Evolutionary conservation across 805 yeast genomes (phyloP), one percentile per base, ranked within the genome.

Genomic region (Zygosaccharomyces kombuchaensis): DNA sequence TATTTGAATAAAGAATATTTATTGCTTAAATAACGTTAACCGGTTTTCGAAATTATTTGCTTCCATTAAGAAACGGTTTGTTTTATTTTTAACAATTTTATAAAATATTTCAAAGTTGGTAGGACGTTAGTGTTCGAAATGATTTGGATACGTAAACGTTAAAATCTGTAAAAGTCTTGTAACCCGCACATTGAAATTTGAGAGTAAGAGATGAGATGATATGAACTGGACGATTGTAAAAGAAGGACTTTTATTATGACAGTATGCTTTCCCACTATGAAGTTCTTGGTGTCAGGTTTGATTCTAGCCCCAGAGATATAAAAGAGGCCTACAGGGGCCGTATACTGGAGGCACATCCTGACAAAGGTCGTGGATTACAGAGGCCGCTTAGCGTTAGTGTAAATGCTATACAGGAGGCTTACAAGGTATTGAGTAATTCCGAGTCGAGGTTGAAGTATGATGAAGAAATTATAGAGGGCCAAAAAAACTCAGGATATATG

Each of bases 291-390:
- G 66, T 84, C 1, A 57, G 63, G 0, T 65, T 70, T 2, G 59
- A 64, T 3, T 74, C 77, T 2, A 48, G 65, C 16, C 48, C 45
- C 1, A 54, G 44, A 0, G 77, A 74, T 10, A 71, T 90, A 22
- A 81, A 78, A 51, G 59, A 61, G 7, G 90, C 95, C 0, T 91
- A 90, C 61, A 76, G 74, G 45, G 67, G 62, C 27, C 75, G 75
- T 12, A 71, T 91, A 6, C 68, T 91, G 1, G 58, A 62, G 3
- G 63, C 76, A 2, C 98, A 91, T 63, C 98, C 98, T 1, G 98
- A 91, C 61, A 90, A 89, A 55, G 14, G 36, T 0, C 34, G 47
- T 16, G 44, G 44, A 16, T 36, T 49, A 2, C 26, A 47, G 14
- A 42, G 34, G 10, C 9, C 23, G n/a, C 4, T 9, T 4, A 41